Percentiles rank a stretch among this genome's conserved stretches.
Evolutionary conservation across 2,329 filamentous ascomycete genomes (phyloP).

Genomic region (Stemphylium lycopersici): DNA sequence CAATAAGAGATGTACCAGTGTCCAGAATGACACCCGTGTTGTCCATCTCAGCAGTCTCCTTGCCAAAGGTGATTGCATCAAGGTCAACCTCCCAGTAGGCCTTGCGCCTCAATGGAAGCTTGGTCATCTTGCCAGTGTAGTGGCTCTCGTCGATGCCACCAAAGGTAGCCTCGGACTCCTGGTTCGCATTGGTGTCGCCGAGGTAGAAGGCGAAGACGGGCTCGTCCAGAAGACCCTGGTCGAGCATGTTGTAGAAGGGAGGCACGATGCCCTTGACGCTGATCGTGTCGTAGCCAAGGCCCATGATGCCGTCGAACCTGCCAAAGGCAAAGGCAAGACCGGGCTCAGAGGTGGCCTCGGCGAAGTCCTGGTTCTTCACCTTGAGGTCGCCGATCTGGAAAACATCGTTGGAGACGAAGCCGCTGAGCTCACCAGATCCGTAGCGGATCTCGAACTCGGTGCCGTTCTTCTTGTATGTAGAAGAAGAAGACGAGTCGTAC

Average conservation of each 20-base stretch:
- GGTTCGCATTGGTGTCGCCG: slow-evolving; percentile 71
- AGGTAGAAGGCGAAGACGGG: slow-evolving; percentile 98
- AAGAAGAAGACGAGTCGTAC: slow-evolving; percentile 90
- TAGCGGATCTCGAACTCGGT: slow-evolving; percentile 91
- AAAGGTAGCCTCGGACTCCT: slow-evolving; percentile 86
- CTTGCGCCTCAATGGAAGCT: slow-evolving; percentile 95
- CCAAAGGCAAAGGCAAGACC: slow-evolving; percentile 98
- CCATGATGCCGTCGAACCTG: slow-evolving; percentile 94
- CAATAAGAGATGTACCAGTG: slow-evolving; percentile 97
- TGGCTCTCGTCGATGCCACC: slow-evolving; percentile 85
- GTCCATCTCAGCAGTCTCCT: slow-evolving; percentile 85
- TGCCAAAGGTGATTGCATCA: slow-evolving; percentile 86
- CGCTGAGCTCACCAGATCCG: slow-evolving; percentile 90
- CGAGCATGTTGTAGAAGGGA: slow-evolving; percentile 94
- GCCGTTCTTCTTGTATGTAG: slow-evolving; percentile 92
- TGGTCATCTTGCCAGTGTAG: slow-evolving; percentile 84
- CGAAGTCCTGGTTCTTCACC: slow-evolving; percentile 90
- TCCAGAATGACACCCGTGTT: slow-evolving; percentile 96
- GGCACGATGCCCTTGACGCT: slow-evolving; percentile 95
- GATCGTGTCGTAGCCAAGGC: slow-evolving; percentile 92
- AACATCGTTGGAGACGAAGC: slow-evolving; percentile 89
- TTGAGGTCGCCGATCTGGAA: slow-evolving; percentile 87
- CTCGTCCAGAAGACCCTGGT: slow-evolving; percentile 88
- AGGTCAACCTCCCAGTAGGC: slow-evolving; percentile 99
- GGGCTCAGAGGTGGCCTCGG: slow-evolving; percentile 93